Percentiles rank a stretch among this genome's conserved stretches.
These are phyloP conservation scores for Populus tremula DNA, from an alignment of 345 rosid species.

Conservation along the genomic window DNA sequence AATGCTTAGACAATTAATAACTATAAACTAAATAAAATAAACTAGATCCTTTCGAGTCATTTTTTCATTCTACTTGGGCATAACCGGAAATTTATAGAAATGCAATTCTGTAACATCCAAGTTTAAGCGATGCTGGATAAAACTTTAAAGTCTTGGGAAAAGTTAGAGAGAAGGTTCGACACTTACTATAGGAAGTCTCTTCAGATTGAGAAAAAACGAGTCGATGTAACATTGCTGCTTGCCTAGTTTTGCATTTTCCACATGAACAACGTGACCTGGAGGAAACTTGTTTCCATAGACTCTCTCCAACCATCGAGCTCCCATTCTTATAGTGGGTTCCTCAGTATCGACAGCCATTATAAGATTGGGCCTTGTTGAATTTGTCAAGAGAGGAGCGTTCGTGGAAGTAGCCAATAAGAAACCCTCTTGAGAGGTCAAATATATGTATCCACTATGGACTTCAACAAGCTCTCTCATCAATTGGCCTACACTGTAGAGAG, in stretches of 20 bases:
- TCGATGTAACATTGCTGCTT: conserved; percentile 73
- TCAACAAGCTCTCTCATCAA: conserved; percentile 96
- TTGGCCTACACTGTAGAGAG: conserved; percentile 90
- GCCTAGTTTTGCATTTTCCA: conserved; percentile 68
- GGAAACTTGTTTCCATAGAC: conserved; percentile 68
- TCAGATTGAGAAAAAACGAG: conserved; percentile 83
- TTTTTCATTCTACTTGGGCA: not conserved
- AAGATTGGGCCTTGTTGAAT: conserved; percentile 65
- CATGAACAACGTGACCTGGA: conserved; percentile 65
- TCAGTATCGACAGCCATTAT: conserved; percentile 78
- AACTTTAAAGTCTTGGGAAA: not conserved
- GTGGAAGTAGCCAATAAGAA: conserved; percentile 94
- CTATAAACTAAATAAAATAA: not conserved
- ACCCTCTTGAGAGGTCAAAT: conserved; percentile 88
- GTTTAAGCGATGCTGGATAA: not conserved
- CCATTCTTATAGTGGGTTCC: conserved; percentile 61
- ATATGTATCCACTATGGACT: conserved; percentile 89
- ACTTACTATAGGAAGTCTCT: conserved; percentile 94
- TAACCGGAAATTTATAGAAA: not conserved
- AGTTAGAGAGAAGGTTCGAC: not conserved
- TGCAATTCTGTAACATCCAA: not conserved
- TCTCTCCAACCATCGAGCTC: conserved; percentile 78
- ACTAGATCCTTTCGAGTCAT: not conserved
- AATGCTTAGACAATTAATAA: not conserved
- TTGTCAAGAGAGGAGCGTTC: conserved; percentile 71